Base-by-base conservation (phyloP, 2,329 filamentous ascomycete genomes). In the Cordyceps fumosorosea region DNA sequence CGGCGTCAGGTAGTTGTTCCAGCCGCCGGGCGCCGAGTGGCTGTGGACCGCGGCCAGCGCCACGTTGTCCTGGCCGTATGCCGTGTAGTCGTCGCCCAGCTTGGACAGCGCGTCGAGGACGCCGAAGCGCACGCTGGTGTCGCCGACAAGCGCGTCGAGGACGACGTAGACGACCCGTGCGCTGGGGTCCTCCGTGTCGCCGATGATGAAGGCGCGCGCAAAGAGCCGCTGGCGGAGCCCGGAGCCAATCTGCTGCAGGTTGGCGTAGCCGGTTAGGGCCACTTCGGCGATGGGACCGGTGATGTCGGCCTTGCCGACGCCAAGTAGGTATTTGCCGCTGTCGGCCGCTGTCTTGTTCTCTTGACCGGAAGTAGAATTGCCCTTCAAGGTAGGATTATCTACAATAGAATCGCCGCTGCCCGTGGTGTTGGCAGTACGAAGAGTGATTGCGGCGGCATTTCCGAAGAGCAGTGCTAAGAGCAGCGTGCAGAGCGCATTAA, bases 11-110 rank as follows among this genome's bases (percentile, higher is more conserved):
- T 97, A 97, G 75, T 97, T 98, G 72, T 96, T 80, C 91, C 92
- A 98, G 5, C 89, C 93, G 2, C 90, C 93, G 0, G 93, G 93
- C 0, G 92, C 93, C 29, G 92, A 88, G 76, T 97, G 93, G 24
- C 90, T 95, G 74, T 98, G 93, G 0, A 93, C 97, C 58, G 93
- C 93, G 0, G 91, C 96, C 22, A 98, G 84, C 40, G 93, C 93
- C 34, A 97, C 77, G 70, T 96, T 98, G 67, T 89, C 82, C 68
- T 89, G 84, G 53, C 81, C 84, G 74, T 97, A 98, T 34, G 88
- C 76, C 1, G 83, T 79, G 72, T 93, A 96, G 3, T 89, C 86
- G 16, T 80, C 74, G 0, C 93, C 93, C 7, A 96, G 77, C 0
- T 77, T 79, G 45, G 80, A 78, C 8, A 98, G 79, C 1, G 85